phyloP scores from a whole-genome alignment of 2,329 filamentous ascomycete genomes.

The Trichoderma sp. region DNA sequence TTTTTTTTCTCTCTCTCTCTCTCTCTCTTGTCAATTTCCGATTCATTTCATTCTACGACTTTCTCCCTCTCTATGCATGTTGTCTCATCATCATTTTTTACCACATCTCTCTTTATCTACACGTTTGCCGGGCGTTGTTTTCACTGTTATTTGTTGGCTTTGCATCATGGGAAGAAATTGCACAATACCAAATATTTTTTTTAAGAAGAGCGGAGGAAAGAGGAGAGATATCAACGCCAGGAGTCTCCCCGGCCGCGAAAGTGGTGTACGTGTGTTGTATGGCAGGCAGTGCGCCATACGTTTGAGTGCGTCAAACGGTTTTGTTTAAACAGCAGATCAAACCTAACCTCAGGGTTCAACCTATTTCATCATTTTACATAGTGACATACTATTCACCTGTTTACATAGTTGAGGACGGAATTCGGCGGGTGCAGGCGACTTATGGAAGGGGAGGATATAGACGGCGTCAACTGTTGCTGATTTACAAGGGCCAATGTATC shows the following conservation, averaged over 20 bases:
- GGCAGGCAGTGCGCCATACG: neutral
- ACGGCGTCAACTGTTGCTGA: constrained; percentile 7
- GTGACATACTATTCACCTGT: constrained; percentile 1
- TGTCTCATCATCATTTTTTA: neutral
- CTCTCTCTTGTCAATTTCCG: neutral
- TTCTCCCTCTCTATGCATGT: neutral
- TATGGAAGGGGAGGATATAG: neutral
- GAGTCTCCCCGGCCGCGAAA: neutral
- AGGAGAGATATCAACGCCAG: neutral
- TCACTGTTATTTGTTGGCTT: neutral
- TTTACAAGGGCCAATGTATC: neutral
- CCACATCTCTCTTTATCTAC: neutral
- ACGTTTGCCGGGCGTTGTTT: constrained; percentile 2
- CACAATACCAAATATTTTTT: constrained; percentile 17
- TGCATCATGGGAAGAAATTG: constrained; percentile 9
- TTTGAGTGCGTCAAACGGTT: neutral
- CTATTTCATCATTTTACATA: constrained; percentile 5
- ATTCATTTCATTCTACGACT: neutral
- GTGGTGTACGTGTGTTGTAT: neutral
- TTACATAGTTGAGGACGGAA: neutral
- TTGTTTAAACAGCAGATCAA: constrained; percentile 8
- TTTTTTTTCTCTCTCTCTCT: neutral
- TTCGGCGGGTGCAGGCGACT: neutral
- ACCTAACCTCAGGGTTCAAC: constrained; percentile 9
- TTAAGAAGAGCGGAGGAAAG: neutral